Evolutionary conservation across 2,329 filamentous ascomycete species (phyloP).

Genomic region (Colletotrichum cordylinicola): DNA sequence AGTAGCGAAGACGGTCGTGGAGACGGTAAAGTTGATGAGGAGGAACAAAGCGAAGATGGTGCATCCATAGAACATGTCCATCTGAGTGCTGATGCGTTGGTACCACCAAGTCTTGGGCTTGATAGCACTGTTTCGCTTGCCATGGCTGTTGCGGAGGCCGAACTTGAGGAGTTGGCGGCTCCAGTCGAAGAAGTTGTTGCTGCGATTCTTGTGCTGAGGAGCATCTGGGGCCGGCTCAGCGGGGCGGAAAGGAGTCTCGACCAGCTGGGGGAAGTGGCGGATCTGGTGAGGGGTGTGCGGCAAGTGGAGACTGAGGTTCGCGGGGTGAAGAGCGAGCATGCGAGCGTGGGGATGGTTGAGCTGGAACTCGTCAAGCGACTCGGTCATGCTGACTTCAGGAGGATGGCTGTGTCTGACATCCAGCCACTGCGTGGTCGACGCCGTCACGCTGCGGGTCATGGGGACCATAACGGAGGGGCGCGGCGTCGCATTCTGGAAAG

Average conservation of each 20-base stretch:
- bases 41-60: background rate
- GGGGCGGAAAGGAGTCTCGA: background rate
- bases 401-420: background rate
- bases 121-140: background rate
- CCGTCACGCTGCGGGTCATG: background rate
- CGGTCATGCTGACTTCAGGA: conserved; percentile 1
- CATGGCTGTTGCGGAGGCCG: background rate
- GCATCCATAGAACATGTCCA: background rate
- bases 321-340: background rate
- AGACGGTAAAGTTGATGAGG: background rate
- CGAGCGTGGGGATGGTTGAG: conserved; percentile 5
- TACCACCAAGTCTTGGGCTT: conserved; percentile 1
- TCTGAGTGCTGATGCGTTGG: background rate
- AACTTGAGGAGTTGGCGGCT: background rate
- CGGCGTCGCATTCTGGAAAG: conserved; percentile 14
- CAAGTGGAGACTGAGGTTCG: background rate
- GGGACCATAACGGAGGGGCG: conserved; percentile 3
- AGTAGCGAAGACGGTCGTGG: background rate
- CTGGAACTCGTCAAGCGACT: conserved; percentile 18
- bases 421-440: background rate
- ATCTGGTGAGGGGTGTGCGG: background rate
- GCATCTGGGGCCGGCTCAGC: background rate
- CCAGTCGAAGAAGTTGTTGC: background rate
- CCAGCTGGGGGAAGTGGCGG: background rate
- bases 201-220: background rate